Evolutionary conservation across 345 rosid genomes (phyloP).

Genomic region (Gossypium rotundifolium): DNA sequence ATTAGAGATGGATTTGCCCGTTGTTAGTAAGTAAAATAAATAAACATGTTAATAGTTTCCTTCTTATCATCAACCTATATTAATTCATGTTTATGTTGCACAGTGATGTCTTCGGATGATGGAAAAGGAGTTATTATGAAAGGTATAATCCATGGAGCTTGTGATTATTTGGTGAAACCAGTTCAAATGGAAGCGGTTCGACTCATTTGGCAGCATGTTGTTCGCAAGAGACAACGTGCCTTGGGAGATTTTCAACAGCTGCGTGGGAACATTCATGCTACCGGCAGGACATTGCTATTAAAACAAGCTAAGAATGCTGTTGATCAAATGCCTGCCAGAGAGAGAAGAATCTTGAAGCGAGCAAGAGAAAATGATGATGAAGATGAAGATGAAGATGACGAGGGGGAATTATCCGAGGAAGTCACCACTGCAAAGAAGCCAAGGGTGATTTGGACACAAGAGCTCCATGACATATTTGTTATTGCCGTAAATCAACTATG

Average conservation of each 20-base stretch:
- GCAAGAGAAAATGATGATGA: constrained; percentile 7
- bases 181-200: constrained; percentile 13
- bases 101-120: constrained; percentile 31
- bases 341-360: neutral
- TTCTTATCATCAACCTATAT: neutral
- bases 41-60: neutral
- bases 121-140: constrained; percentile 9
- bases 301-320: neutral
- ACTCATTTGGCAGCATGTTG: constrained; percentile 28
- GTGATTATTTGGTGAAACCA: constrained; percentile 31
- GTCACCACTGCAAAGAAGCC: constrained; percentile 16
- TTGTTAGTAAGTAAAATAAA: constrained; percentile 22
- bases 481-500: constrained; percentile 17
- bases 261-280: neutral
- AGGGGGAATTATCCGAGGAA: constrained; percentile 2
- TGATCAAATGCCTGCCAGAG: neutral
- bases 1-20: constrained; percentile 19
- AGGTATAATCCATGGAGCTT: constrained; percentile 24
- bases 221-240: constrained; percentile 11
- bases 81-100: neutral
- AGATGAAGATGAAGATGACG: neutral
- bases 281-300: neutral
- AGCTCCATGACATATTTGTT: constrained; percentile 28
- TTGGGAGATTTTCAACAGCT: neutral
- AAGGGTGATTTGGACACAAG: constrained; percentile 26